Base-by-base conservation (phyloP, 169 alveolate genomes). In the Cryptosporidium parvum region DNA sequence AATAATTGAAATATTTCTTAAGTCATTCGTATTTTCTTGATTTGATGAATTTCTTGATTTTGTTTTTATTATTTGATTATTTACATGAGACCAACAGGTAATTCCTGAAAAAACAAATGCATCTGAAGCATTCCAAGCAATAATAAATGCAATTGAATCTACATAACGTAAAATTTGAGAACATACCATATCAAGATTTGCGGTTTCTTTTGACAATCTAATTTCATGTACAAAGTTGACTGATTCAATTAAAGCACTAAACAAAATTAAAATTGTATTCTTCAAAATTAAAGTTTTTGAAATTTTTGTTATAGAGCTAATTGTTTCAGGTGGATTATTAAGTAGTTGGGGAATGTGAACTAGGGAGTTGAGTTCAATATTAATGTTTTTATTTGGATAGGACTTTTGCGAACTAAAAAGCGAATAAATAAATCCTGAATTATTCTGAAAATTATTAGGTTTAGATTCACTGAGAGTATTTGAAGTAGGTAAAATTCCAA, bases 51-150 rank as follows among this genome's bases (percentile, higher is more conserved):
- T 18, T 33, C 18, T 21, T 18, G 67, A n/a, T 18, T 59, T 59
- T 7, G 31, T 45, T 37, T 45, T 62, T 42, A 80, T 80, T 23
- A 18, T 8, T 12, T 62, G 75, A 44, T 62, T 61, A 65, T 80
- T 80, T 8, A 61, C 35, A n/a, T 37, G 42, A 6, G 89, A 62
- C 89, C 89, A 80, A 45, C 89, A 80, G 4, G 29, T 52, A 44
- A 80, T 80, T 37, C 89, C 75, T 37, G 89, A 80, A 67, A 62
- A 80, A n/a, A 80, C 39, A 37, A 80, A 80, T 61, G 69, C 80
- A 62, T 80, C 89, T 21, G 89, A 45, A n/a, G 73, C 61, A 62
- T 80, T 80, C 89, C 89, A 80, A 26, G 89, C 89, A 21, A 80
- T 35, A 2, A 61, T 33, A 67, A 80, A 80, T 23, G 80, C 65